Base-by-base conservation (phyloP, 352 stramenopile species). In the Pythium plurisporium region DNA sequence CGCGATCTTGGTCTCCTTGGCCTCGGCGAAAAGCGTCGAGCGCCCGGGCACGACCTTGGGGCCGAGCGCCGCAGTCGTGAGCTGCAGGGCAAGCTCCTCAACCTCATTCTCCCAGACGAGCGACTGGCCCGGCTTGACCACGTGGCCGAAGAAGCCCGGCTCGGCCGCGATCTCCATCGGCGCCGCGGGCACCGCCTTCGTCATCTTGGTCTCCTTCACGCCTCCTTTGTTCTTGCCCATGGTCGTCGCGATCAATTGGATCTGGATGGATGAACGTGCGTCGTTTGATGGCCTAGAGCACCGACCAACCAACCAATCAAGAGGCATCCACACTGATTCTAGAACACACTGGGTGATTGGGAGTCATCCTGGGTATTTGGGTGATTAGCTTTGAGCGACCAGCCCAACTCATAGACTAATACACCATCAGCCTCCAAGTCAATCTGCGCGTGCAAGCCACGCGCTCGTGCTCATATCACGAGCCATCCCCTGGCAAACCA, bases 121-220 rank as follows among this genome's bases (percentile, higher is more conserved):
- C 55, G 72, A 64, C 38, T 86, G 73, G 25, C 81, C 80, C 31
- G 84, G 76, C 65, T 74, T 70, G 43, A 94, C 63, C 34, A 76
- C 73, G 42, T 87, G 65, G 61, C 84, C 82, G 43, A 94, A 90
- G 79, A 92, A 94, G 29, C 84, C 84, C 7, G 84, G 82, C 48
- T 84, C 73, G 14, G 73, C 64, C 34, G 53, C 67, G 57, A 91
- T 71, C 62, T 86, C 73, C 19, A 36, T 31, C 20, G 59, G 54
- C 20, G 20, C 55, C 26, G 53, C 52, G 27, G 26, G 41, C 17
- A 33, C 27, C n/a, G 12, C 41, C 3, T n/a, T n/a, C n/a, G n/a
- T n/a, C n/a, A n/a, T n/a, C n/a, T n/a, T n/a, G n/a, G 26, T 29
- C n/a, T 43, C 12, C 36, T 61, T 63, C 19, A 19, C 25, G 10